Evolutionary conservation across 2,329 filamentous ascomycete genomes (phyloP), one percentile per base, ranked within the genome.

Genomic region (Camillea tinctor): DNA sequence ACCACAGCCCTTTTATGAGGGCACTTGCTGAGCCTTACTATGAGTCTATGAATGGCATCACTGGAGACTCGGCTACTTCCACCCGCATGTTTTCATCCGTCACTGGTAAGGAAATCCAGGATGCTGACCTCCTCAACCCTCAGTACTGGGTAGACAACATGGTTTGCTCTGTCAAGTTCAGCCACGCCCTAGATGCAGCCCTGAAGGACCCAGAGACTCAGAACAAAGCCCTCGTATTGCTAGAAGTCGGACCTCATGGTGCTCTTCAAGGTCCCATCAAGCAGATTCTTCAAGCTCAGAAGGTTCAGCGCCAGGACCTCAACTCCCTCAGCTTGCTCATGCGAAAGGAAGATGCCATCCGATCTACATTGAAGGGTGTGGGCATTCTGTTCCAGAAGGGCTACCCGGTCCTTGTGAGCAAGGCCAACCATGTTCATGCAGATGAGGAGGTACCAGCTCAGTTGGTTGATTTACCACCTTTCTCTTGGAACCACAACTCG

Each of bases 401-500:
- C 8, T 70, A 71, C 19, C 72, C 70, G 0, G 65, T 73, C 24
- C 68, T 73, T 50, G 62, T 74, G 44, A 67, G 57, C n/a, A 69
- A 70, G n/a, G 72, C 70, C 61, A 73, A 73, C 58, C 70, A 70
- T 6, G 69, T 73, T 1, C 64, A 67, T 30, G 64, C 72, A 7
- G 65, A 66, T 55, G 66, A 71, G 26, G 68, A 69, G 56, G 62
- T 66, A 8, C 67, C 78, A 19, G 68, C 72, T 52, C 66, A 69
- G 53, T 56, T 71, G 19, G 67, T 70, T 7, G 75, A 74, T 64
- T 65, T 83, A 5, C 79, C 79, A 4, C 70, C 69, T 1, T 83
- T 83, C 60, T 74, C 76, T 3, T 83, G 79, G 79, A 76, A 81
- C 58, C 78, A 81, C 63, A 71, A 72, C 21, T 72, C 71, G 1